These are phyloP conservation scores for Usnea hakonensis DNA, from an alignment of 495 filamentous ascomycete species.

Conservation along the genomic window DNA sequence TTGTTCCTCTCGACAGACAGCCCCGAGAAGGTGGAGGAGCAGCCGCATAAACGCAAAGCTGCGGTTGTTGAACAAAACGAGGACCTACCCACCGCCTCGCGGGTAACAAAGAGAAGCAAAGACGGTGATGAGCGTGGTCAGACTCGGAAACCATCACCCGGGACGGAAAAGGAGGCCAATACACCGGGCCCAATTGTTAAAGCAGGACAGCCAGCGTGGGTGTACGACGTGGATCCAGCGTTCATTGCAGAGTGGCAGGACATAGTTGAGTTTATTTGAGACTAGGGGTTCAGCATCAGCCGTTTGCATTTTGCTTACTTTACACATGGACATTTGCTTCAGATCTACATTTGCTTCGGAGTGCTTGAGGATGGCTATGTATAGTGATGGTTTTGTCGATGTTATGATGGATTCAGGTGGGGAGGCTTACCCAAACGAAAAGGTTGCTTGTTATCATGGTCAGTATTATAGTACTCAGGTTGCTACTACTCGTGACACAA, in stretches of 20 bases:
- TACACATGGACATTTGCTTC: not conserved
- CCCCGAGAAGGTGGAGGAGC: constrained; percentile 17
- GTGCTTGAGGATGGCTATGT: not conserved
- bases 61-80: not conserved
- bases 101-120: constrained; percentile 4
- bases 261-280: constrained; percentile 42
- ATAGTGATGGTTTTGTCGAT: too few species aligned
- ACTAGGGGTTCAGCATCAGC: constrained; percentile 20
- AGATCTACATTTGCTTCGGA: not conserved
- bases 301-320: not conserved
- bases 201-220: constrained; percentile 36
- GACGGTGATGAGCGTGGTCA: not conserved
- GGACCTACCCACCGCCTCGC: not conserved
- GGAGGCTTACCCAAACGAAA: too few species aligned
- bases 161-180: constrained; percentile 11
- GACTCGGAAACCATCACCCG: constrained; percentile 2
- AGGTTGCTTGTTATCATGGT: too few species aligned
- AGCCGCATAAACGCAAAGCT: constrained; percentile 12
- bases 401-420: too few species aligned
- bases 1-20: constrained; percentile 16
- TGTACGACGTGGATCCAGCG: constrained; percentile 40
- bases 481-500: too few species aligned
- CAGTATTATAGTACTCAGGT: too few species aligned
- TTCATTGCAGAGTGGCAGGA: constrained; percentile 42
- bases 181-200: constrained; percentile 6